Base-by-base conservation (phyloP, 148 eudicot genomes). In the Limonium bicolor region DNA sequence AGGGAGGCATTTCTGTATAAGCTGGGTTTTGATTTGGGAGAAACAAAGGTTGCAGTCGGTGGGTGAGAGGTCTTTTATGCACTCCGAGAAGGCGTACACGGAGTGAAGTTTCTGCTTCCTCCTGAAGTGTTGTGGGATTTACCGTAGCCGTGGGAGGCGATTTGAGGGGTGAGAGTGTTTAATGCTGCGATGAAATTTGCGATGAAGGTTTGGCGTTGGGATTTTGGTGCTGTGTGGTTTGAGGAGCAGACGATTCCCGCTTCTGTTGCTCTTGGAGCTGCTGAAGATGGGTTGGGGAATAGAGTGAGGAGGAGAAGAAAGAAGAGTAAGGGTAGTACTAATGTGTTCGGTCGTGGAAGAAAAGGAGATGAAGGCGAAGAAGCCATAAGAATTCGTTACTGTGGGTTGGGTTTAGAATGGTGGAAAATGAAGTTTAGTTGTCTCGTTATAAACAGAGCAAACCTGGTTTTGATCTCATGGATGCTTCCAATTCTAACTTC, bases 181-280 rank as follows among this genome's bases (percentile, higher is more conserved):
- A 70, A 17, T 17, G 67, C 51, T 1, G 61, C 65, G 7, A 70
- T 13, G 45, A 70, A 70, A 44, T 48, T 65, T 12, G 65, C 30
- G 4, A 70, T 59, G 31, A 42, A 65, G 5, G 51, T 33, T 29
- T 58, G 62, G 5, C 76, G 57, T 21, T 53, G 54, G 29, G 76
- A 28, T 1, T 20, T 5, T 6, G 58, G 7, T 0, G 76, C 70
- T 10, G 52, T 70, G 18, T 32, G 21, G 43, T 70, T 70, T n/a
- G n/a, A n/a, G 53, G 56, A 48, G 56, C 76, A 70, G 11, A 65
- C 22, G 4, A 53, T 39, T 13, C 62, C 57, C 9, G 64, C 67
- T 27, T 48, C 41, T 44, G 66, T 65, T 7, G 76, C 61, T 44
- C 71, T 61, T 13, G 76, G 71, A 15, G 65, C 76, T 7, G 56